A percentile compares a stretch with the other conserved stretches of the same genome.
Conservation (phyloP, 73 alveolate genomes). For the Tetrahymena borealis region DNA sequence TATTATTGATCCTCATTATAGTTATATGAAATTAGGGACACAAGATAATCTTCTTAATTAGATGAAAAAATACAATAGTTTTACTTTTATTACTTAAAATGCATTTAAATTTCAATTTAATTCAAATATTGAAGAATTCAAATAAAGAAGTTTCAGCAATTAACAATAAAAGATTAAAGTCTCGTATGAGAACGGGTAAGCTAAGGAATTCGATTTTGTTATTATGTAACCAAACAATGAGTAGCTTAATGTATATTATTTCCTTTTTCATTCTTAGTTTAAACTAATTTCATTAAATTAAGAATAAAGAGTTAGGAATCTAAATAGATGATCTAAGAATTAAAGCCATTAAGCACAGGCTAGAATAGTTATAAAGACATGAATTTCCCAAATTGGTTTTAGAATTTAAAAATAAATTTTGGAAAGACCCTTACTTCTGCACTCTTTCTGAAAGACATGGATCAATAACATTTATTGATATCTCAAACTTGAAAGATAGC, state of each 20-base stretch:
- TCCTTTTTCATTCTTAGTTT: too few relatives aligned
- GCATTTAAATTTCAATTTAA: not conserved
- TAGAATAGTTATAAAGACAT: not conserved
- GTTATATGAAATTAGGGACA: not conserved
- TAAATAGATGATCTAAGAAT: not conserved
- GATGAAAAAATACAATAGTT: not conserved
- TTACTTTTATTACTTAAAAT: not conserved
- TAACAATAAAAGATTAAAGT: not conserved
- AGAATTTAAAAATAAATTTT: not conserved
- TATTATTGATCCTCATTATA: not conserved
- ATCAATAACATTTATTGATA: not conserved
- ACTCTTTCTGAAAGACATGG: not conserved
- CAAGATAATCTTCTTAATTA: not conserved
- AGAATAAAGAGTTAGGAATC: not conserved
- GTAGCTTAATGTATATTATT: not conserved
- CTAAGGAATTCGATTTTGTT: not conserved
- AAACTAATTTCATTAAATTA: too few relatives aligned
- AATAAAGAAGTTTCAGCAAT: not conserved
- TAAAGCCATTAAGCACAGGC: not conserved
- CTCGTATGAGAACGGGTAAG: not conserved
- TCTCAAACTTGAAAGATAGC: not conserved
- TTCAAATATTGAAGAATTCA: not conserved
- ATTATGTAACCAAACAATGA: not conserved
- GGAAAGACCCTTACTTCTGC: not conserved
- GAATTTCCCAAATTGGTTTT: not conserved